Conservation (phyloP, 2,329 filamentous ascomycete species). For the Beauveria varroae region DNA sequence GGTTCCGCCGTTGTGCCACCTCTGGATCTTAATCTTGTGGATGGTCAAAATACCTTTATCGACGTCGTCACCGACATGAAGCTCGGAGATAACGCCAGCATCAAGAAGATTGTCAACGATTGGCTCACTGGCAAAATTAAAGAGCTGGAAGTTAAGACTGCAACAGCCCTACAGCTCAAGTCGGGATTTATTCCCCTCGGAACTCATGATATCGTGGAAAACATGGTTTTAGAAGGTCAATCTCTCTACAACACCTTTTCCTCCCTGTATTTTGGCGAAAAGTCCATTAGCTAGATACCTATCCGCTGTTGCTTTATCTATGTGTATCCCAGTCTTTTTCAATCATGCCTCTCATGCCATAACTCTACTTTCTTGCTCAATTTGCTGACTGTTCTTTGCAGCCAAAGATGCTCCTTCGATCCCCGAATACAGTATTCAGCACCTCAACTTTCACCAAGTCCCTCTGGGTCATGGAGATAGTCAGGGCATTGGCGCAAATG, state of each 20-base stretch:
- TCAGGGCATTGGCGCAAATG: conserved; percentile 71
- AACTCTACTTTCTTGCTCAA: conserved; percentile 13
- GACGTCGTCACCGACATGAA: conserved; percentile 72
- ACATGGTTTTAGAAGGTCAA: conserved; percentile 77
- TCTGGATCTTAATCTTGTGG: conserved; percentile 66
- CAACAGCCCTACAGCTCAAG: conserved; percentile 64
- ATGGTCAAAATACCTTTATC: conserved; percentile 68
- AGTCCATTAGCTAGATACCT: conserved; percentile 27
- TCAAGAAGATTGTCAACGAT: conserved; percentile 76
- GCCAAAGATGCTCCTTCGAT: conserved; percentile 66
- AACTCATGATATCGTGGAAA: conserved; percentile 66
- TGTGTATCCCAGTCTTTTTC: conserved; percentile 8
- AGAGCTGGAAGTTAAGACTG: conserved; percentile 63
- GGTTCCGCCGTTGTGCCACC: conserved; percentile 71
- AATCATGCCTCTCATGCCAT: neutral
- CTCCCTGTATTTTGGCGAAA: conserved; percentile 54
- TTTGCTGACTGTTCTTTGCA: conserved; percentile 36
- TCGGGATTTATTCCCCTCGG: conserved; percentile 76
- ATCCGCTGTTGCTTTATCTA: conserved; percentile 9
- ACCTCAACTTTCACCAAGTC: conserved; percentile 72
- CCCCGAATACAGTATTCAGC: conserved; percentile 75
- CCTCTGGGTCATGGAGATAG: conserved; percentile 37
- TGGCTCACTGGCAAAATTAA: conserved; percentile 76
- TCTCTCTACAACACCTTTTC: conserved; percentile 58
- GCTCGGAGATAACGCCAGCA: conserved; percentile 68